Conservation (phyloP, 176 grass and related monocot genomes). For the Paspalum vaginatum region DNA sequence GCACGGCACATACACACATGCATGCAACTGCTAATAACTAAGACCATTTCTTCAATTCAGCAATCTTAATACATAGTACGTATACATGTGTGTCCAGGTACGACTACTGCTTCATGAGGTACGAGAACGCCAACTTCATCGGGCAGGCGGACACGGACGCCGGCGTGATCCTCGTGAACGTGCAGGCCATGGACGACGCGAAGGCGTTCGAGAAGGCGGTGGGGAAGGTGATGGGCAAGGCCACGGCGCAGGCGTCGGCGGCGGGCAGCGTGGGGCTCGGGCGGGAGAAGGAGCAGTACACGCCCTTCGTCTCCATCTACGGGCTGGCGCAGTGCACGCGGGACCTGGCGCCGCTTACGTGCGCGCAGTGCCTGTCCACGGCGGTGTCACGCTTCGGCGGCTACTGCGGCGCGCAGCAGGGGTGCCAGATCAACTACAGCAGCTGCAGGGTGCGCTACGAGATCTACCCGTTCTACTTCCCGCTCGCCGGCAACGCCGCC, state of each 20-base stretch:
- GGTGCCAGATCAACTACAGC: constrained; percentile 70
- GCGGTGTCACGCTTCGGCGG: constrained; percentile 53
- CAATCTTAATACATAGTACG: too few relatives aligned
- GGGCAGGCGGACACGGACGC: constrained; percentile 47
- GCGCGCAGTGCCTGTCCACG: constrained; percentile 63
- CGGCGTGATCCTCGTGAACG: constrained; percentile 53
- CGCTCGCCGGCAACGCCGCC: constrained; percentile 33
- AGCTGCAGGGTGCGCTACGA: constrained; percentile 76
- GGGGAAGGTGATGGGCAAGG: constrained; percentile 43
- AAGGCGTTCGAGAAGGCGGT: constrained; percentile 55
- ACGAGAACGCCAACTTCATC: constrained; percentile 51
- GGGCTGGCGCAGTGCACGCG: constrained; percentile 73
- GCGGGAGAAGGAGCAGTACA: constrained; percentile 50
- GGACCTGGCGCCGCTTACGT: constrained; percentile 45
- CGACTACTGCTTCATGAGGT: constrained; percentile 79
- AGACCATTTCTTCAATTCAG: too few relatives aligned
- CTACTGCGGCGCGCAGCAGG: constrained; percentile 56
- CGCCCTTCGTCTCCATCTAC: constrained; percentile 61
- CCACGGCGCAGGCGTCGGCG: constrained; percentile 37
- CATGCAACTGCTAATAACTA: background rate
- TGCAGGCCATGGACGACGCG: constrained; percentile 42
- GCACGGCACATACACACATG: too few relatives aligned
- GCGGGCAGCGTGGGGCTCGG: constrained; percentile 51
- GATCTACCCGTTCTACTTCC: constrained; percentile 82
- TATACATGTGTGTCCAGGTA: constrained; percentile 32